Base-by-base conservation (phyloP, 805 yeast genomes). In the Cyberlindnera nakhonratchasimensis region DNA sequence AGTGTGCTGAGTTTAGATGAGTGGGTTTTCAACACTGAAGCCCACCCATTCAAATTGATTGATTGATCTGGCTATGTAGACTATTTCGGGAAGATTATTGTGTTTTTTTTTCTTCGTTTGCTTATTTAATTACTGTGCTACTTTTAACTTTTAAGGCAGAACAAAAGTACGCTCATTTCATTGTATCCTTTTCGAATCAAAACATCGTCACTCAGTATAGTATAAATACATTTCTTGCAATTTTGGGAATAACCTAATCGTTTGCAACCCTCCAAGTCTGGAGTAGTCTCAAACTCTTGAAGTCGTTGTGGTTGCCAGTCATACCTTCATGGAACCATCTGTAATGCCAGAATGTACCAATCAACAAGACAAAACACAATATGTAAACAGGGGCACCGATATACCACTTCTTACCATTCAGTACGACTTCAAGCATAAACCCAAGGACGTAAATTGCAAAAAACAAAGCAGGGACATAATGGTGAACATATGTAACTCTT, bases 401-500 rank as follows among this genome's bases (percentile, higher is more conserved):
- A 26, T 56, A 55, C 16, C 50, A 33, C 13, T 43, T 48, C 39
- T 54, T 42, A 42, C 57, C 37, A 24, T 57, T 50, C 17, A 63
- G 37, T 20, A 35, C 31, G 42, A 58, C 32, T 38, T 61, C 65
- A 29, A 65, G 43, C 25, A 57, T 45, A 54, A 58, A 58, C 20
- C 65, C 68, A 57, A 67, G 61, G 13, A 87, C 82, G 50, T 90
- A 69, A 70, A 89, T 82, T 38, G 98, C 98, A 69, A 91, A 91
- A 67, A 86, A 91, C 50, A 90, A 74, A 1, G 98, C 96, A 12
- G 99, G 99, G 52, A 89, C 77, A 65, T 91, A 91, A 64, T 91
- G 99, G 66, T 91, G 99, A 25, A 91, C 93, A 62, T 93, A 91
- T 2, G 96, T 89, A 43, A 93, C 97, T 71, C 99, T 85, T 11